A percentile compares a stretch with the other conserved stretches of the same genome.
Conservation (phyloP, 1,139 yeast species). For the Pichia sp. region DNA sequence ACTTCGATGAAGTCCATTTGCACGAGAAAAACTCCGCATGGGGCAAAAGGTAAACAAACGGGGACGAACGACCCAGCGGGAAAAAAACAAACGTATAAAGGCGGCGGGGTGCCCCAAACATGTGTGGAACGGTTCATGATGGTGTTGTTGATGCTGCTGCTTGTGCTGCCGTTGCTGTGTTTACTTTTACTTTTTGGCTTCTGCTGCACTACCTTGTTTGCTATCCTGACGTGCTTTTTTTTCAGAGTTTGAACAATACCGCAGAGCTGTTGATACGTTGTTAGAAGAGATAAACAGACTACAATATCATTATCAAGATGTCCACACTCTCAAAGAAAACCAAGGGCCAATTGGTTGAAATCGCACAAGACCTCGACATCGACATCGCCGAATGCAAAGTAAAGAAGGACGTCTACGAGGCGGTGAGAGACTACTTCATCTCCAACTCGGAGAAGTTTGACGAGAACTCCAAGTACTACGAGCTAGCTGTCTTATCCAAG, state of each 20-base stretch:
- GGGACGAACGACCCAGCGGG: conserved; percentile 1
- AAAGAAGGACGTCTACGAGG: conserved; percentile 28
- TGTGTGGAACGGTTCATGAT: background rate
- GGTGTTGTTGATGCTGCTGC: background rate
- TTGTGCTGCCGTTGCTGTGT: background rate
- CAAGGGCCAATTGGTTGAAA: conserved; percentile 30
- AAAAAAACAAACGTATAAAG: background rate
- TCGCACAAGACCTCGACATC: conserved; percentile 30
- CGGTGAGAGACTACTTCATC: conserved; percentile 20
- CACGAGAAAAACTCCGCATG: background rate
- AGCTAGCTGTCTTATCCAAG: conserved; percentile 22
- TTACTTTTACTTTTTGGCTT: background rate
- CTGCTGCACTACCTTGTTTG: background rate
- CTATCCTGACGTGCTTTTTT: background rate
- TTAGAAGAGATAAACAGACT: background rate
- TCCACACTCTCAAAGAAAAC: conserved; percentile 29
- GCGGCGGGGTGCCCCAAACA: background rate
- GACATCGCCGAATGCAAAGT: conserved; percentile 24
- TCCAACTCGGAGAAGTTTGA: conserved; percentile 22
- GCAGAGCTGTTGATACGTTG: background rate
- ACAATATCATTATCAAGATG: conserved; percentile 13
- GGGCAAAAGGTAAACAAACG: conserved; percentile 11
- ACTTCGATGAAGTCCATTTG: background rate
- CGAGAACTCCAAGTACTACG: conserved; percentile 26
- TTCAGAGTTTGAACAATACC: background rate